Conservation (phyloP, 257 asterid genomes). For the Ehretia macrophylla region DNA sequence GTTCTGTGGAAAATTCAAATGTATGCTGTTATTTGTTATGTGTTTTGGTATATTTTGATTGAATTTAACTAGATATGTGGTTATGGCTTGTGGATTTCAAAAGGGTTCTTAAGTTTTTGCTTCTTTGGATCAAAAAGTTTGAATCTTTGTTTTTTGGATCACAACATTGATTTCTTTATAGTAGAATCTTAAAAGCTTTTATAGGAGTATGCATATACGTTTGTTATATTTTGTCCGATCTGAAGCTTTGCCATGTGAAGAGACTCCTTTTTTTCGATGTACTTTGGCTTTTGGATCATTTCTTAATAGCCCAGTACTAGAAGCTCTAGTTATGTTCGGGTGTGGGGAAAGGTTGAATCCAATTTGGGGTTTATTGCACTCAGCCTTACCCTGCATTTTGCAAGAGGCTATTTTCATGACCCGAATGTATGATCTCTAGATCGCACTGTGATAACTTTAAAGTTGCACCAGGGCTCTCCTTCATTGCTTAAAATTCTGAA, state of each 20-base stretch:
- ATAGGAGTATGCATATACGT: neutral
- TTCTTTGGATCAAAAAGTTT: neutral
- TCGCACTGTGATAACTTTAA: no score
- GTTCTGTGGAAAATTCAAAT: neutral
- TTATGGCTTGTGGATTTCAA: neutral
- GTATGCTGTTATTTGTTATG: neutral
- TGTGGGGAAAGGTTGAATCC: no score
- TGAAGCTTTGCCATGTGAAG: neutral
- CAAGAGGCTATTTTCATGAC: no score
- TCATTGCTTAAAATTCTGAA: neutral
- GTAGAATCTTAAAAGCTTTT: neutral
- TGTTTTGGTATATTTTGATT: neutral
- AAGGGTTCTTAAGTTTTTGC: neutral
- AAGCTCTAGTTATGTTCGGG: no score
- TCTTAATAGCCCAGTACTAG: neutral
- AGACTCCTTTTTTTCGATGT: neutral
- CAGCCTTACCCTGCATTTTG: no score
- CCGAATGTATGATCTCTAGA: no score
- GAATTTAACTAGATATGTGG: neutral
- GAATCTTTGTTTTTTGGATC: constrained; percentile 4
- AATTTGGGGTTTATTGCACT: no score
- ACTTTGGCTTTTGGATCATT: neutral
- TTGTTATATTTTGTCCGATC: neutral
- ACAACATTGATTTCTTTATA: neutral
- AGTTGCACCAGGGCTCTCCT: no score